These are phyloP conservation scores for Scopulariopsis brevicaulis DNA, from an alignment of 2,329 filamentous ascomycete genomes.

Conservation along the genomic window DNA sequence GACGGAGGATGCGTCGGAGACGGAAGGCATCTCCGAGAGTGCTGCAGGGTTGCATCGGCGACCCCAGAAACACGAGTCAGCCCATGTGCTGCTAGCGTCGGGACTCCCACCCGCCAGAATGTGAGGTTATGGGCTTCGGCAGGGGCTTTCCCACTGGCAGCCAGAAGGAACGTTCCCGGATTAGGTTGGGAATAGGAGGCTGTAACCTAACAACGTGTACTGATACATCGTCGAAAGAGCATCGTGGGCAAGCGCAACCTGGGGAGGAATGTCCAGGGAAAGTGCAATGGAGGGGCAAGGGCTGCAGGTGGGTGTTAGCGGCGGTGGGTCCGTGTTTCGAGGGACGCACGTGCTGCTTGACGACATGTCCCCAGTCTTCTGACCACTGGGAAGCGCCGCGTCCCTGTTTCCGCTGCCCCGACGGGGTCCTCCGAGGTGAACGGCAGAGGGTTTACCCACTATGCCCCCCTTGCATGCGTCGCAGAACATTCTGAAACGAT, in stretches of 20 bases:
- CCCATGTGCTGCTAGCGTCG: not conserved
- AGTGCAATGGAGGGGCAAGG: not conserved
- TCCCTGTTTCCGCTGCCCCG: not conserved
- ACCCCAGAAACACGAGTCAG: not conserved
- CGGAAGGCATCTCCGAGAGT: not conserved
- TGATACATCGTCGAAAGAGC: not conserved
- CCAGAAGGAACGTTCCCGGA: not conserved
- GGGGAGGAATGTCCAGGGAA: not conserved
- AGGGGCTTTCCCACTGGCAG: too few species aligned
- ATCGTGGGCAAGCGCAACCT: not conserved
- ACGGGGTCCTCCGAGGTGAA: not conserved
- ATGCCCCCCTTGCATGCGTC: too few species aligned
- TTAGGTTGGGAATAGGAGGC: not conserved
- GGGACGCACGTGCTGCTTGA: not conserved
- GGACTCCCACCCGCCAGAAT: not conserved
- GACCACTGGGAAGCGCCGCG: not conserved
- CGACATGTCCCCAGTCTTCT: not conserved
- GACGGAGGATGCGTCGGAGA: not conserved
- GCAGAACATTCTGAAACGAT: not conserved
- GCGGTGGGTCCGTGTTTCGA: not conserved
- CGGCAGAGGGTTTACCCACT: not conserved
- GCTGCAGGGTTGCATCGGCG: not conserved
- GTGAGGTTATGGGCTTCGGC: not conserved
- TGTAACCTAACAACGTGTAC: not conserved
- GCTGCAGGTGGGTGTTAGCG: not conserved